These are phyloP conservation scores for Xylariales sp. DNA, from an alignment of 2,329 filamentous ascomycete species.

Conservation along the genomic window DNA sequence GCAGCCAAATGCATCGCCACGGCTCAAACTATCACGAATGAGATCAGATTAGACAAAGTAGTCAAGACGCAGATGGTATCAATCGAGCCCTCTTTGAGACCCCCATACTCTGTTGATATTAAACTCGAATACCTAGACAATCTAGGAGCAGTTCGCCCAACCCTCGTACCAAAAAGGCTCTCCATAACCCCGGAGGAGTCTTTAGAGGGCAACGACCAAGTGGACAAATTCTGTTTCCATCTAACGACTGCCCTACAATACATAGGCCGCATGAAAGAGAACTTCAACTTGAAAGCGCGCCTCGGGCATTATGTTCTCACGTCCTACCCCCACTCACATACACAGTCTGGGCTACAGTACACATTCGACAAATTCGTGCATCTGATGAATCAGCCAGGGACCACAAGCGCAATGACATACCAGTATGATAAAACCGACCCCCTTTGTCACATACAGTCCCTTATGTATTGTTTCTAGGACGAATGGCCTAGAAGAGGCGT, in stretches of 20 bases:
- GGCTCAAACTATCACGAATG: conserved; percentile 4
- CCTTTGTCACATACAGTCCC: neutral
- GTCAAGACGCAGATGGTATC: conserved; percentile 2
- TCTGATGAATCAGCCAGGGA: conserved; percentile 3
- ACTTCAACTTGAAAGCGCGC: conserved; percentile 1
- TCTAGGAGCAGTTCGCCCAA: neutral
- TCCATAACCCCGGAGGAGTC: neutral
- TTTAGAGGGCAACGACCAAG: neutral
- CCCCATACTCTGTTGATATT: neutral
- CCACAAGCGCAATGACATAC: neutral
- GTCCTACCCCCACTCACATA: neutral
- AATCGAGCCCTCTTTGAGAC: conserved; percentile 2
- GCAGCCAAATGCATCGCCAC: conserved; percentile 1
- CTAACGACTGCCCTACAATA: conserved; percentile 3
- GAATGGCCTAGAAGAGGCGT: neutral
- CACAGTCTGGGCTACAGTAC: neutral
- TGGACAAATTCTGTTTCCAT: neutral
- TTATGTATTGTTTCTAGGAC: too few relatives aligned
- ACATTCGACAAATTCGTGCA: conserved; percentile 3
- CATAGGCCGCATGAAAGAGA: conserved; percentile 1
- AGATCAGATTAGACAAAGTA: conserved; percentile 7
- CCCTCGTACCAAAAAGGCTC: too few relatives aligned
- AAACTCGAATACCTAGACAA: neutral
- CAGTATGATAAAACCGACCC: neutral
- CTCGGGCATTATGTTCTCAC: conserved; percentile 7